Evolutionary conservation across 306 rosid genomes (phyloP), one percentile per base, ranked within the genome.

Genomic region (Astragalus membranaceus): DNA sequence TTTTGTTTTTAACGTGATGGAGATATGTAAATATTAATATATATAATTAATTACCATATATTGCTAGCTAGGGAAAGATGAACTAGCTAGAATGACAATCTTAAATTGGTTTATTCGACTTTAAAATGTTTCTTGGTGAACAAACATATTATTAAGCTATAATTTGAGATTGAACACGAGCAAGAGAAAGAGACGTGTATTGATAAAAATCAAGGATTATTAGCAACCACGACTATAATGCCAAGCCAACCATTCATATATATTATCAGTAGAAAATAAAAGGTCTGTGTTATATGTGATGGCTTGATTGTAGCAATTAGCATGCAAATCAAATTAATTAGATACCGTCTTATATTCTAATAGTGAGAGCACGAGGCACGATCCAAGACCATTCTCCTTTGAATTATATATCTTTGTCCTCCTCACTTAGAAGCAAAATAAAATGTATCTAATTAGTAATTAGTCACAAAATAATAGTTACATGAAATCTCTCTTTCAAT

Each of bases 151-250:
- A 64, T 44, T 60, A 15, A 70, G 23, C 70, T 44, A 43, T 32
- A 58, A 48, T 17, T 47, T 75, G 33, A 33, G 77, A 70, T 41
- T 11, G 48, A 37, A 29, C 75, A 69, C 60, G 72, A 56, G 78
- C 42, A 72, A 70, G 29, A 58, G 86, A 87, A 73, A 82, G 77
- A 30, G 81, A 88, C 81, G 58, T 68, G 59, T 8, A 75, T n/a
- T 72, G 46, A 36, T 59, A 71, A 29, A 68, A 77, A 53, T 54
- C n/a, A 61, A 64, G 7, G 66, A 51, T 61, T 37, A 76, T 70
- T 74, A 70, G 75, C 69, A 72, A 46, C 80, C 78, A 72, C 51
- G 84, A 80, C 42, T 84, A 72, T 32, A 83, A 85, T 78, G 78
- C 83, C 39, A 67, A 73, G 54, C 85, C 87, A 84, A 65, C 83